Conservation (phyloP, 345 rosid genomes). For the Conringia planisiliqua region DNA sequence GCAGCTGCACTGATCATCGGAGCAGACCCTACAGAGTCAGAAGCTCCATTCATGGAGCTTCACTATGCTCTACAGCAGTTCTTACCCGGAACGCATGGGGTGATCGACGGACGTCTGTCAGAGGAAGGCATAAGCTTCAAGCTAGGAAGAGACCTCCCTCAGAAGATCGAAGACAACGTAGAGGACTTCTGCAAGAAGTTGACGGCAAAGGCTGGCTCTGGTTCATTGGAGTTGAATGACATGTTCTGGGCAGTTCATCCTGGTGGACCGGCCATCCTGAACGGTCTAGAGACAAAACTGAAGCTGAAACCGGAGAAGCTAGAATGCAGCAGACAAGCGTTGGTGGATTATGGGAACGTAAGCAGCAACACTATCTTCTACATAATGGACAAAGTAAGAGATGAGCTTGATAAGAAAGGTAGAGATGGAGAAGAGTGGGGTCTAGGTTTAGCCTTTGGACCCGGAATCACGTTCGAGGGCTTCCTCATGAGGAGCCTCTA, state of each 20-base stretch:
- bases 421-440: conserved; percentile 75
- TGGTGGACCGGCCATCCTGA: conserved; percentile 93
- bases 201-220: too few species aligned
- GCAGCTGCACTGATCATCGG: too few species aligned
- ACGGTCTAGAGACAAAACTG: conserved; percentile 59
- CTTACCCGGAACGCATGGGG: too few species aligned
- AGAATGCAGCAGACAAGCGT: conserved; percentile 70
- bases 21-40: too few species aligned
- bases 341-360: conserved; percentile 83
- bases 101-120: too few species aligned
- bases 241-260: conserved; percentile 99
- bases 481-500: conserved; percentile 75
- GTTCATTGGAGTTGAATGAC: conserved; percentile 61
- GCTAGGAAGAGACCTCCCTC: too few species aligned
- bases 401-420: conserved; percentile 49
- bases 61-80: too few species aligned
- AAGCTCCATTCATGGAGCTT: too few species aligned
- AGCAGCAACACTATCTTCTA: conserved; percentile 88
- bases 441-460: conserved; percentile 80
- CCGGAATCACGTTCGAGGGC: conserved; percentile 91
- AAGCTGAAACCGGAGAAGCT: conserved; percentile 50
- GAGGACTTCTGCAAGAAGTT: too few species aligned
- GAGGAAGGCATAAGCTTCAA: too few species aligned
- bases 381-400: conserved; percentile 78
- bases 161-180: too few species aligned